phyloP scores from a whole-genome alignment of 176 grass and related monocot genomes.

The Tillandsia leiboldiana region DNA sequence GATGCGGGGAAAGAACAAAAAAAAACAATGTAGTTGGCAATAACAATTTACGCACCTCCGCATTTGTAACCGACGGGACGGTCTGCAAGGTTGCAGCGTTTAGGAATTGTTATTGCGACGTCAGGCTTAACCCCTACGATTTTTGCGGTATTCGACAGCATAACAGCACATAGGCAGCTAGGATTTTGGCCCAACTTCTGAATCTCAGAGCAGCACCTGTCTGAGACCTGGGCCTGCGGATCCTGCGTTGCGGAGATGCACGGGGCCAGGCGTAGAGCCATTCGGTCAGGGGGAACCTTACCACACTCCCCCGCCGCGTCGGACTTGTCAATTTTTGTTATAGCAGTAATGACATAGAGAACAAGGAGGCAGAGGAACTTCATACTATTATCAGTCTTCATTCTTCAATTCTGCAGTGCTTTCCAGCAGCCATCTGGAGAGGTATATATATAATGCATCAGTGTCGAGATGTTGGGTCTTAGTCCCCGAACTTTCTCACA shows the following conservation, averaged over 20 bases:
- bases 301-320: constrained; percentile 67
- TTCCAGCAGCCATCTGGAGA: background rate
- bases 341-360: constrained; percentile 14
- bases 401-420: constrained; percentile 9
- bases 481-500: background rate
- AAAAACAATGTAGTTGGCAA: background rate
- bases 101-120: constrained; percentile 71
- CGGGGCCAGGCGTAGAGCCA: constrained; percentile 51
- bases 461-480: background rate
- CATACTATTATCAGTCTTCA: constrained; percentile 28
- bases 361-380: constrained; percentile 35
- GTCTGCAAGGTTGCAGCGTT: constrained; percentile 63
- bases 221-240: constrained; percentile 28
- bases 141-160: constrained; percentile 65
- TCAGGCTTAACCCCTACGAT: constrained; percentile 54
- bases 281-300: constrained; percentile 27
- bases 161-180: constrained; percentile 64
- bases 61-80: constrained; percentile 85
- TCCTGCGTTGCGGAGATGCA: constrained; percentile 57
- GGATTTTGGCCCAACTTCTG: constrained; percentile 45
- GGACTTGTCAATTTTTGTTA: constrained; percentile 9
- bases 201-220: constrained; percentile 54
- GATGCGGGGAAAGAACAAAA: background rate
- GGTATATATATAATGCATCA: background rate
- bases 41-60: constrained; percentile 31